phyloP scores from a whole-genome alignment of 1,139 yeast species.

The Magnusiomyces magnusii region DNA sequence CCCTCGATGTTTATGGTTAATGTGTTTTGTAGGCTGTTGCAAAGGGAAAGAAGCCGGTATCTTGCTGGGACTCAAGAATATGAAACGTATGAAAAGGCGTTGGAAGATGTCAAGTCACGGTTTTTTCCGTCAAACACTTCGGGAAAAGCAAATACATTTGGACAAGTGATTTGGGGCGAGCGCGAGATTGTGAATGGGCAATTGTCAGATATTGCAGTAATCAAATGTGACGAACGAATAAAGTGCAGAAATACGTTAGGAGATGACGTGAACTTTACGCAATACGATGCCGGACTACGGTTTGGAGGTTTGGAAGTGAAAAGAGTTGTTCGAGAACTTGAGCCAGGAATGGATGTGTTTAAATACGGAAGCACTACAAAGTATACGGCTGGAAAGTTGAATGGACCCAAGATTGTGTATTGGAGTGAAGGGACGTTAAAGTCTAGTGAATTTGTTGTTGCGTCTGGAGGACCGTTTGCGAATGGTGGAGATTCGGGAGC shows the following conservation, averaged over 20 bases:
- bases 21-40: conserved; percentile 62
- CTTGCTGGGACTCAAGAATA: conserved; percentile 46
- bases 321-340: conserved; percentile 41
- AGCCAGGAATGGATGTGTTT: conserved; percentile 67
- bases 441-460: conserved; percentile 78
- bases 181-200: conserved; percentile 54
- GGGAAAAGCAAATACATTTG: conserved; percentile 50
- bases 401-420: conserved; percentile 76
- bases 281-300: conserved; percentile 74
- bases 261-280: conserved; percentile 65
- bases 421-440: conserved; percentile 91
- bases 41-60: conserved; percentile 55
- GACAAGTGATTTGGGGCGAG: conserved; percentile 93
- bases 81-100: conserved; percentile 56
- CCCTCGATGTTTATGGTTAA: conserved; percentile 77
- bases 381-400: conserved; percentile 67
- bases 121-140: neutral
- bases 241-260: conserved; percentile 68
- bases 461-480: conserved; percentile 54
- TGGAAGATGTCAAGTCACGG: conserved; percentile 43
- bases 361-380: conserved; percentile 87
- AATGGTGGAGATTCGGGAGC: conserved; percentile 95
- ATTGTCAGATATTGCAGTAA: conserved; percentile 77
- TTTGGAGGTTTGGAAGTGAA: conserved; percentile 67
- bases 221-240: conserved; percentile 53